Evolutionary conservation across 164 flowering plant genomes (phyloP), one percentile per base, ranked within the genome.

Genomic region (Aristolochia californica): DNA sequence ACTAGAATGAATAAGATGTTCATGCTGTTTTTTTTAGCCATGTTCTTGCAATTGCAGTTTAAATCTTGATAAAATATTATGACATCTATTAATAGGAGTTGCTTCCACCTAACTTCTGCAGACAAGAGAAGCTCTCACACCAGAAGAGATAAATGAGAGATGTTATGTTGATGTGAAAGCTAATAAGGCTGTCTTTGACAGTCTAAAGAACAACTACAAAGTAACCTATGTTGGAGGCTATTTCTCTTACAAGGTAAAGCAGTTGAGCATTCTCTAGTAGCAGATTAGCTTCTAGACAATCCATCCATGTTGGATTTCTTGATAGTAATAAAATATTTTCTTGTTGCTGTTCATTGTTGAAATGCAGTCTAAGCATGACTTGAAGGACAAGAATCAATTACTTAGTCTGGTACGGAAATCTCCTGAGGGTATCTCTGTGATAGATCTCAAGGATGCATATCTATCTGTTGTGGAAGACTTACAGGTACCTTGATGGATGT

Each of bases 371-470:
- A 83, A 81, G 70, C 83, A 85, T 73, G 83, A 78, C 66, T 24
- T 81, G 62, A 81, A 80, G 76, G 80, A 80, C 76, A 85, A 63
- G 56, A 53, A 55, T 12, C 59, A 72, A 43, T 59, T 72, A 60
- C 72, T 72, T 40, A 54, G 38, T 28, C 73, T 85, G 66, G 57
- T 85, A 54, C 71, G 81, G 43, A 83, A 70, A 49, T 69, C 55
- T 63, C 72, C 83, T 5, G 87, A 85, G 66, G 93, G 87, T 27
- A 78, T 81, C 62, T 77, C 81, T 23, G 75, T 83, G 49, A 70
- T 76, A 66, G 89, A 83, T 63, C 78, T 83, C 43, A 81, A 81
- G 74, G 89, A 83, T 75, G 66, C 86, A 18, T 83, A 83, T 55
- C 82, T 81, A 65, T 67, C 73, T 23, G 82, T 83, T 59, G 66